phyloP scores from a whole-genome alignment of 257 asterid species.

The Capsicum rhomboideum region DNA sequence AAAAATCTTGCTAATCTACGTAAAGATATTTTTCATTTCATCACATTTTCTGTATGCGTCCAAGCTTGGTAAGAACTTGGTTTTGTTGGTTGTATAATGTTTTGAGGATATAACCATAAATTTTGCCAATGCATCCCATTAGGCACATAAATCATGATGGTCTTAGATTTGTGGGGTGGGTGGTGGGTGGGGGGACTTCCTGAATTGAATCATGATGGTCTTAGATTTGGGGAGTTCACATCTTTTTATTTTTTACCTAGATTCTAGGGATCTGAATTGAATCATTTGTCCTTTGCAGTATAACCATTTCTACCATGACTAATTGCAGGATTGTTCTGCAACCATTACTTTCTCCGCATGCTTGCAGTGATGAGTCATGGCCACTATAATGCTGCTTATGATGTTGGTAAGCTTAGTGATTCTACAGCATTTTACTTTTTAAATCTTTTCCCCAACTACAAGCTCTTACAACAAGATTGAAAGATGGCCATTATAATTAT shows the following conservation, averaged over 20 bases:
- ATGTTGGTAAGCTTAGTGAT: conserved; percentile 32
- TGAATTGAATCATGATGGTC: neutral
- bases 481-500: neutral
- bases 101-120: neutral
- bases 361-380: conserved; percentile 74
- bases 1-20: neutral
- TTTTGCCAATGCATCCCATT: neutral
- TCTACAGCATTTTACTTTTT: neutral
- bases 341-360: conserved; percentile 87
- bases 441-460: neutral
- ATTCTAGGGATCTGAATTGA: neutral
- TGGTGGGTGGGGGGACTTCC: too few relatives aligned
- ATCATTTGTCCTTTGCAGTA: neutral
- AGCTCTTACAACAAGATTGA: neutral
- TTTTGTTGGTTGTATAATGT: neutral
- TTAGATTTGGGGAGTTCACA: neutral
- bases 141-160: neutral
- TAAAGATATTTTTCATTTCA: neutral
- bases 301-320: neutral
- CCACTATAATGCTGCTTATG: conserved; percentile 51
- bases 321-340: conserved; percentile 63
- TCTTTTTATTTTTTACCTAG: neutral
- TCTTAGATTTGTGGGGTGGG: neutral
- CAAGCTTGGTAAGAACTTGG: neutral
- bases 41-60: neutral